A percentile compares a stretch with the other conserved stretches of the same genome.
Evolutionary conservation across 148 eudicot genomes (phyloP).

Genomic region (Talinum fruticosum): DNA sequence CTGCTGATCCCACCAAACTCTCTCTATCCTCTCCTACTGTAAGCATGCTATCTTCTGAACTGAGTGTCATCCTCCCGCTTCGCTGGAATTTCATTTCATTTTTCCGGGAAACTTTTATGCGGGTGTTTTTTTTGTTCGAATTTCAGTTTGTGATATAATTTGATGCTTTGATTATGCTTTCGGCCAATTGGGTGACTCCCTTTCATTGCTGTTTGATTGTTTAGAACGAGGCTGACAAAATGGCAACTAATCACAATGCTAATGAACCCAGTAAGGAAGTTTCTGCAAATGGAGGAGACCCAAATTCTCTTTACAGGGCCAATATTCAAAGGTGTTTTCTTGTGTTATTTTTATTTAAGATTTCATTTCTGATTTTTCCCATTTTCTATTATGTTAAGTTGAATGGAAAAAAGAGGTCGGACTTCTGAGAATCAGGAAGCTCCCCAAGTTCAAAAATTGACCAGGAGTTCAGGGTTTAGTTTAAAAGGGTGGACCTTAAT

Average conservation of each 20-base stretch:
- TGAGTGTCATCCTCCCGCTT: background rate
- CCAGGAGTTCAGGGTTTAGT: background rate
- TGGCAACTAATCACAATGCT: constrained; percentile 4
- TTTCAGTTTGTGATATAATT: background rate
- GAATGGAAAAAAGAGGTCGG: background rate
- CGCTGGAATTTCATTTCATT: background rate
- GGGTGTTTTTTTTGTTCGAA: background rate
- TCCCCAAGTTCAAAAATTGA: background rate
- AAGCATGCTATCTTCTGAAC: constrained; percentile 17
- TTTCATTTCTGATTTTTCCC: background rate
- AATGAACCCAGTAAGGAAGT: constrained; percentile 21
- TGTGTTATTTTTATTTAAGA: background rate
- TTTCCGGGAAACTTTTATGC: too few species aligned
- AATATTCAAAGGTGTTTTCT: constrained; percentile 27
- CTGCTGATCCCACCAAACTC: constrained; percentile 21
- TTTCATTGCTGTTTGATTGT: background rate
- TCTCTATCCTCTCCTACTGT: constrained; percentile 41
- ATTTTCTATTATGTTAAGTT: background rate
- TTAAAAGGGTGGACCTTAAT: background rate
- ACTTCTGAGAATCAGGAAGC: background rate
- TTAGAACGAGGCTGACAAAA: constrained; percentile 25
- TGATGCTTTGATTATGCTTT: background rate
- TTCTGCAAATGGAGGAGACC: constrained; percentile 11
- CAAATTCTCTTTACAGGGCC: constrained; percentile 13
- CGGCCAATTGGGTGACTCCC: background rate